Evolutionary conservation across 2,329 filamentous ascomycete species (phyloP), one percentile per base, ranked within the genome.

Genomic region (Colletotrichum lentis): DNA sequence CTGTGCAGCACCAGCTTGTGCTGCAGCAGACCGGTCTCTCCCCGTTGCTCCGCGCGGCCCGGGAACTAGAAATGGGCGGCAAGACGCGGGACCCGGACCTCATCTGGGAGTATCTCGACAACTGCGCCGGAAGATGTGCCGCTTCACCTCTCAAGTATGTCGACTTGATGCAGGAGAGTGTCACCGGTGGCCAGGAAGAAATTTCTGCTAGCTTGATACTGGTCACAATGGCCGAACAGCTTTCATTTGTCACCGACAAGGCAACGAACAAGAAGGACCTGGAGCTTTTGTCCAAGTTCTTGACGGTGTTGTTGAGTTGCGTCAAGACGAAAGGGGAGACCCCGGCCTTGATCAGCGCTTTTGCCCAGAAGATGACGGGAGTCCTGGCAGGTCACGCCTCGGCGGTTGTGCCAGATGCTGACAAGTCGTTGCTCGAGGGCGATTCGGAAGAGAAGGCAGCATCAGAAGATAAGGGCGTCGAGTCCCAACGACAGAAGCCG

Each of bases 101-200:
- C 0, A 75, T 94, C 0, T 91, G 91, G 80, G 77, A 82, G 0
- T 96, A 96, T 74, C 77, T 97, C 31, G 94, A 97, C 74, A 94
- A 96, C 70, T 96, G 93, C 77, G 83, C 92, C 60, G 88, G 88
- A 37, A 88, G 94, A 27, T 92, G 92, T 72, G 89, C 90, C 18
- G 89, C 81, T 2, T 90, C 90, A 27, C 91, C 93, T 0, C 90
- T 96, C 74, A 96, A 93, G 75, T 95, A 97, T 74, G 88, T 96
- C 35, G 91, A 96, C 69, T 82, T 88, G 74, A 78, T 92, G 31
- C 84, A 89, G 62, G 84, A 87, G 47, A 71, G 86, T 2, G 72
- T 78, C 67, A 76, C 80, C 62, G 77, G 82, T 50, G 72, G 80
- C 2, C 72, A 75, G 37, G 50, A 63, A 3, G 72, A 53, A 24